Percentiles rank a stretch among this genome's conserved stretches.
Conservation (phyloP, 805 yeast genomes). For the Barnettozyma botsteinii region DNA sequence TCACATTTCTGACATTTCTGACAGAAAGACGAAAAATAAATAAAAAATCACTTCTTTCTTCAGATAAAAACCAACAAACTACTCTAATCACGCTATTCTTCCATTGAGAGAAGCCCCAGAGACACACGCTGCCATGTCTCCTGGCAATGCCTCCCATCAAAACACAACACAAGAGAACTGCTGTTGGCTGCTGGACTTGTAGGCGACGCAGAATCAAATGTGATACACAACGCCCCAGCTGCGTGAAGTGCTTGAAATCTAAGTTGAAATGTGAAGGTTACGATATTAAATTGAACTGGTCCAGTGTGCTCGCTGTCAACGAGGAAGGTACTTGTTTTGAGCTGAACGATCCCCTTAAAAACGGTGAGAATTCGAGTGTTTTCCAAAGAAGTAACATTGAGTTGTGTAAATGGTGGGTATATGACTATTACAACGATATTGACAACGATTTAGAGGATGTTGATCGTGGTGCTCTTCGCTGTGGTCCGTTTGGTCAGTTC, state of each 20-base stretch:
- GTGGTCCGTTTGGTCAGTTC: conserved; percentile 16
- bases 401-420: conserved; percentile 30
- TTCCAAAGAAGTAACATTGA: conserved; percentile 66
- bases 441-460: conserved; percentile 57
- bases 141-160: conserved; percentile 10
- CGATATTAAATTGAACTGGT: conserved; percentile 75
- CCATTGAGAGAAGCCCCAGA: too few species aligned
- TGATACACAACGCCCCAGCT: conserved; percentile 63
- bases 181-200: conserved; percentile 88
- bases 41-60: too few species aligned
- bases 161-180: conserved; percentile 35
- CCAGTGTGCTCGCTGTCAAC: conserved; percentile 41
- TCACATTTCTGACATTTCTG: too few species aligned
- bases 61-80: too few species aligned
- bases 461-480: conserved; percentile 6
- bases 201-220: conserved; percentile 78
- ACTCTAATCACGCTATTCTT: too few species aligned
- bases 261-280: conserved; percentile 75
- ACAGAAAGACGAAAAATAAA: too few species aligned
- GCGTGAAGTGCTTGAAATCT: conserved; percentile 61
- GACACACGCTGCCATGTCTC: too few species aligned
- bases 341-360: conserved; percentile 10
- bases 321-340: conserved; percentile 28
- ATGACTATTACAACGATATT: conserved; percentile 61
- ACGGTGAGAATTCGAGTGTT: conserved; percentile 28